These are phyloP conservation scores for Suillus subluteus DNA, from an alignment of 768 basidiomycete genomes.

Conservation along the genomic window DNA sequence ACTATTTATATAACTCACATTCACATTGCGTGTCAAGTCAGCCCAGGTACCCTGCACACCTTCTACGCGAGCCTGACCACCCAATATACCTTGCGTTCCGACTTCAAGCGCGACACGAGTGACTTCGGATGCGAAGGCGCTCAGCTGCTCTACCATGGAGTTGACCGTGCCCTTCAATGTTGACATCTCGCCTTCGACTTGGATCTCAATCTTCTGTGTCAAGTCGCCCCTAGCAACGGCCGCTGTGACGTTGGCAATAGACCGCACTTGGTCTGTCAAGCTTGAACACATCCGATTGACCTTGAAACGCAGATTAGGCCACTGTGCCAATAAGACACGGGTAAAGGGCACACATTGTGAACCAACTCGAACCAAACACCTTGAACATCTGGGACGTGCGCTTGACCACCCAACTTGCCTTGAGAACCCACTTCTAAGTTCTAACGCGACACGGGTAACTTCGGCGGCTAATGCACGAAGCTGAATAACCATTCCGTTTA, in stretches of 20 bases:
- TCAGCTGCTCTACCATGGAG: slow-evolving; percentile 92
- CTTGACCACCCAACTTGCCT: slow-evolving; percentile 89
- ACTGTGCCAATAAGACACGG: background rate
- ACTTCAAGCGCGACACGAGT: slow-evolving; percentile 87
- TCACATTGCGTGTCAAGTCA: slow-evolving; percentile 87
- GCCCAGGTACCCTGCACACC: slow-evolving; percentile 95
- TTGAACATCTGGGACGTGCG: slow-evolving; percentile 85
- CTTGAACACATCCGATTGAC: slow-evolving; percentile 84
- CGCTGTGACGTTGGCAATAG: slow-evolving; percentile 84
- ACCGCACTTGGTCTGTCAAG: slow-evolving; percentile 80
- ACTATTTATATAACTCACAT: slow-evolving; percentile 47
- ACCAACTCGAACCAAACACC: slow-evolving; percentile 91
- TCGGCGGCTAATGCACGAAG: slow-evolving; percentile 74
- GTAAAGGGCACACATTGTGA: slow-evolving; percentile 54
- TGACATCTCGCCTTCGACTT: slow-evolving; percentile 86
- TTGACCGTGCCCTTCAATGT: slow-evolving; percentile 85
- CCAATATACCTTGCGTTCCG: slow-evolving; percentile 88
- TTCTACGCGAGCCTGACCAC: slow-evolving; percentile 88
- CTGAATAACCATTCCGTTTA: slow-evolving; percentile 54
- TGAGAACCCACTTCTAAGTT: slow-evolving; percentile 76
- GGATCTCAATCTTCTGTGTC: slow-evolving; percentile 92
- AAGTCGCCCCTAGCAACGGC: slow-evolving; percentile 91
- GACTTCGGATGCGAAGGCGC: slow-evolving; percentile 84
- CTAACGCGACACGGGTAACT: slow-evolving; percentile 78
- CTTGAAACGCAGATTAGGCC: slow-evolving; percentile 33